A percentile compares a stretch with the other conserved stretches of the same genome.
phyloP scores from a whole-genome alignment of 2,329 filamentous ascomycete genomes.

The Epichloe hybrida region DNA sequence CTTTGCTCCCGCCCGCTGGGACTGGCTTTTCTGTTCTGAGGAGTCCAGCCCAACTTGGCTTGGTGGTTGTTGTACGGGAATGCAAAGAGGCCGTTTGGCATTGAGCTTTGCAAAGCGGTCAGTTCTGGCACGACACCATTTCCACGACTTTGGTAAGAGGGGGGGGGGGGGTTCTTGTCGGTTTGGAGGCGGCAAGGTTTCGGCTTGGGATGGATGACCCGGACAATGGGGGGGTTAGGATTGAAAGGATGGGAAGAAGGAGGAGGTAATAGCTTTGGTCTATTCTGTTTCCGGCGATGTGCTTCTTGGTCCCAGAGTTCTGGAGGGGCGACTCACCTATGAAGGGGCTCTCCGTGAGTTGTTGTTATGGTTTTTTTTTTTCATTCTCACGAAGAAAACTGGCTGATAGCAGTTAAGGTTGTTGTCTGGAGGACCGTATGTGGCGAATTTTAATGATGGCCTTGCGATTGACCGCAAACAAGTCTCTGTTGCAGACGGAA shows the following conservation, averaged over 20 bases:
- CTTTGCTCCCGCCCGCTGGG: slow-evolving; percentile 8
- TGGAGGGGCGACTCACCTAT: no score
- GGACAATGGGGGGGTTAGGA: not conserved
- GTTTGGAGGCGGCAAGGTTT: slow-evolving; percentile 11
- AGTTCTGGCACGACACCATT: not conserved
- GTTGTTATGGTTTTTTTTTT: no score
- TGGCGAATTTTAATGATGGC: no score
- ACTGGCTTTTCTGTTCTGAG: not conserved
- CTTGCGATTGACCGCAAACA: no score
- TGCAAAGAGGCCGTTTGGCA: not conserved
- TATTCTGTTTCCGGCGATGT: slow-evolving; percentile 3
- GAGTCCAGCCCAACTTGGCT: not conserved
- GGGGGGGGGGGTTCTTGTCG: not conserved
- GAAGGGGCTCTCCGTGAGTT: no score
- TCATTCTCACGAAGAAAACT: no score
- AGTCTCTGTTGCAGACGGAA: no score
- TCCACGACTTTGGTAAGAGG: not conserved
- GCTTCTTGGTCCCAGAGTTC: no score
- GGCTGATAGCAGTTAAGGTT: no score
- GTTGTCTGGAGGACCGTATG: no score
- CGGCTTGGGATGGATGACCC: not conserved
- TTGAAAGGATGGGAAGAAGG: not conserved
- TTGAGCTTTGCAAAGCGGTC: not conserved
- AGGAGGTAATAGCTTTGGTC: not conserved
- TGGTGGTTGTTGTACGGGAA: not conserved